These are phyloP conservation scores for Ceriops zippeliana DNA, from an alignment of 345 rosid species.

Conservation along the genomic window DNA sequence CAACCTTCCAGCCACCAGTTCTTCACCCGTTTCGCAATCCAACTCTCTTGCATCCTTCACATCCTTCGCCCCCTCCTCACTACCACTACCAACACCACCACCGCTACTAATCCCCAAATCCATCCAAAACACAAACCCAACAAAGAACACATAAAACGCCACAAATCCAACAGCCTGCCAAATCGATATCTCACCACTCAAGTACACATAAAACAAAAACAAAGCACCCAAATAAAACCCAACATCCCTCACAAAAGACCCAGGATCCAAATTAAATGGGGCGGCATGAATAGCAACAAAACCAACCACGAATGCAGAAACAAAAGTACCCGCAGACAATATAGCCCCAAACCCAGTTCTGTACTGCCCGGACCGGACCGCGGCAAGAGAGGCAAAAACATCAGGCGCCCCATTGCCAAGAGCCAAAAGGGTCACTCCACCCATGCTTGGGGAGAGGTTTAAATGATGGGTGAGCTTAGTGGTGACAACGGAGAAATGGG, in stretches of 20 bases:
- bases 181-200: conserved; percentile 91
- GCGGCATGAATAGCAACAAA: conserved; percentile 89
- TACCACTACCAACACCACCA: conserved; percentile 26
- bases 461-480: conserved; percentile 71
- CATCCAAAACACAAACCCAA: conserved; percentile 91
- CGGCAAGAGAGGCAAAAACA: conserved; percentile 80
- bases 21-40: conserved; percentile 28
- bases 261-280: conserved; percentile 71
- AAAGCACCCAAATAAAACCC: conserved; percentile 69
- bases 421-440: conserved; percentile 86
- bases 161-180: conserved; percentile 95
- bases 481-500: conserved; percentile 89
- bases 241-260: conserved; percentile 75
- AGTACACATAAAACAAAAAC: conserved; percentile 74
- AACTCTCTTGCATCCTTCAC: conserved; percentile 12
- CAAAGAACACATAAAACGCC: conserved; percentile 77
- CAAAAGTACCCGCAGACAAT: conserved; percentile 85
- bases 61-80: conserved; percentile 11
- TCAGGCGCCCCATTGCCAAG: conserved; percentile 96
- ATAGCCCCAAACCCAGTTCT: conserved; percentile 93
- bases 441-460: conserved; percentile 81
- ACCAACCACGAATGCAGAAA: conserved; percentile 89
- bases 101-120: conserved; percentile 52
- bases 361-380: conserved; percentile 75
- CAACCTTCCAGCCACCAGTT: conserved; percentile 23